Evolutionary conservation across 495 filamentous ascomycete species (phyloP), one percentile per base, ranked within the genome.

Genomic region (Haplographium delicatum): DNA sequence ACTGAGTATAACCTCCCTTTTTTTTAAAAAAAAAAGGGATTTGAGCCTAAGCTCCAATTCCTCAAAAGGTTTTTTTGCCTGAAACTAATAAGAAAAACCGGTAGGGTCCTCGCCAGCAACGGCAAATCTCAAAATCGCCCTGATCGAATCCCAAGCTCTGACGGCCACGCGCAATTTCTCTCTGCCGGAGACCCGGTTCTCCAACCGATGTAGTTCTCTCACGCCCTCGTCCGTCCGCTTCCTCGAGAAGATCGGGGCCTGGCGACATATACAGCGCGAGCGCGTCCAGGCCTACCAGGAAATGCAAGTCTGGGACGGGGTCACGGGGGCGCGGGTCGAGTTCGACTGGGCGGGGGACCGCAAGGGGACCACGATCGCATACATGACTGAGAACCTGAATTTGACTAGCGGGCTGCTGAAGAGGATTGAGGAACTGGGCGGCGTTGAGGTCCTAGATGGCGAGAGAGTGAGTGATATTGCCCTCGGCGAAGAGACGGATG

Each of bases 241-340:
- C 58, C 69, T 89, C 47, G 72, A 80, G 28, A 65, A 66, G n/a
- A 91, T 93, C 46, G 91, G 91, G 16, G 93, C 86, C 6, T 99
- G 91, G 91, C 66, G 73, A n/a, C 79, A 91, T 59, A 62, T 95
- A 23, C 73, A 85, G 46, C 60, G 62, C 7, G 67, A 74, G 2
- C 76, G 94, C n/a, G 77, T 90, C 11, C 91, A 96, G 66, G 72
- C 79, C 2, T 99, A 96, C 65, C 80, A 91, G 35, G 84, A 88
- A 53, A 99, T 99, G 93, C 71, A 81, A 59, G 91, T 98, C 8
- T 99, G 93, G 93, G 93, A 99, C 67, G 93, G 93, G 47, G 82
- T 96, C 47, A 85, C 86, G 13, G 87, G 80, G 46, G 84, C 90
- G 30, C 77, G 81, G 39, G 95, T 99, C 64, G 83, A 86, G 47